Conservation (phyloP, 345 rosid species). For the Linum trigynum region DNA sequence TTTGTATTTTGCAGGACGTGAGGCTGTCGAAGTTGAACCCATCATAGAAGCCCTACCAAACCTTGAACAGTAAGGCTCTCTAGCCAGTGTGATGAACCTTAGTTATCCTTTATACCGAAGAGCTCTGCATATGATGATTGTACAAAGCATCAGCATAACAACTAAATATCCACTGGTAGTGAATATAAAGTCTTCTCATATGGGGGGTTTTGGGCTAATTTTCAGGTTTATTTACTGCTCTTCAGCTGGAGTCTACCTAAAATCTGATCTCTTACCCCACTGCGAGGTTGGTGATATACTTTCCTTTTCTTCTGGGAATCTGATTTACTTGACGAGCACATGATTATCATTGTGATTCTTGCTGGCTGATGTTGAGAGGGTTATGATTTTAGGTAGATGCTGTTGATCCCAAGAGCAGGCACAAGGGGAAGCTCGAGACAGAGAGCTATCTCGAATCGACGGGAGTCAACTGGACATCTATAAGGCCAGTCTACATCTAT, state of each 20-base stretch:
- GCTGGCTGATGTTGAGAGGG: not conserved
- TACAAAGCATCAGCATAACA: too few species aligned
- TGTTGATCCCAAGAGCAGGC: slow-evolving; percentile 96
- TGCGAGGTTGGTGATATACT: slow-evolving; percentile 43
- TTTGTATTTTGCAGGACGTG: slow-evolving; percentile 50
- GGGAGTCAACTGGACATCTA: slow-evolving; percentile 84
- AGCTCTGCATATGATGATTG: too few species aligned
- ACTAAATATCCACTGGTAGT: too few species aligned
- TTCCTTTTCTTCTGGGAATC: not conserved
- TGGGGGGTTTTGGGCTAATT: slow-evolving; percentile 4
- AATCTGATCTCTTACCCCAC: slow-evolving; percentile 79
- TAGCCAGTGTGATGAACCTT: not conserved
- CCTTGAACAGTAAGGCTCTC: slow-evolving; percentile 61
- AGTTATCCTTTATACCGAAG: too few species aligned
- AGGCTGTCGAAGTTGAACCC: slow-evolving; percentile 83
- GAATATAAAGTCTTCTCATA: too few species aligned
- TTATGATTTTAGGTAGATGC: slow-evolving; percentile 47
- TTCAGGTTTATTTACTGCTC: slow-evolving; percentile 88
- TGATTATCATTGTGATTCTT: too few species aligned
- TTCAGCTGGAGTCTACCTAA: slow-evolving; percentile 91
- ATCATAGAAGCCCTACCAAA: slow-evolving; percentile 89
- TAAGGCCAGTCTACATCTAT: slow-evolving; percentile 90
- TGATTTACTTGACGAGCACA: not conserved
- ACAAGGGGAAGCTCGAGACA: slow-evolving; percentile 91
- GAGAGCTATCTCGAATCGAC: slow-evolving; percentile 56